Conservation (phyloP, 805 yeast genomes). For the Lachancea meyersii region DNA sequence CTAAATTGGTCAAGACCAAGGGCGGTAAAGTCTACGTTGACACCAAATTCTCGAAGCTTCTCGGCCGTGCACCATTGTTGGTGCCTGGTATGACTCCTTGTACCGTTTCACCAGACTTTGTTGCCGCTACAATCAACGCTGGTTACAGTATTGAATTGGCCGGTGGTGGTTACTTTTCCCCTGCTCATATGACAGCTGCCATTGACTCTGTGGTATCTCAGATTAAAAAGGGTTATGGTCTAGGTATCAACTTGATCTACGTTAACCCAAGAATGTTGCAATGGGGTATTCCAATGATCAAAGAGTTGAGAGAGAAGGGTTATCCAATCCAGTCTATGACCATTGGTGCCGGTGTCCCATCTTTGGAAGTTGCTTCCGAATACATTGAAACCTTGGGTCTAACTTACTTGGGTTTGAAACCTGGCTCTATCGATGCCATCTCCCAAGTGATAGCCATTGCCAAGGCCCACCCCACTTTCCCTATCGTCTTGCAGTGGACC, state of each 20-base stretch:
- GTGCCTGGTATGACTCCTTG: constrained; percentile 99
- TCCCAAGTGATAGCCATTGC: constrained; percentile 84
- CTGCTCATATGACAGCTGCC: constrained; percentile 65
- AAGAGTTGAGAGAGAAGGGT: constrained; percentile 80
- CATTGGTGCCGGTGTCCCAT: constrained; percentile 99
- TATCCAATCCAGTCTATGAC: constrained; percentile 94
- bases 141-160: constrained; percentile 98
- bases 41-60: constrained; percentile 85
- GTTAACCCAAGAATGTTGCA: constrained; percentile 97
- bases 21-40: constrained; percentile 77
- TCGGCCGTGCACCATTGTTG: constrained; percentile 94
- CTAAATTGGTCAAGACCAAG: constrained; percentile 71
- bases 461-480: constrained; percentile 92
- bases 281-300: constrained; percentile 97
- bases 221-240: constrained; percentile 80
- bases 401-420: constrained; percentile 92
- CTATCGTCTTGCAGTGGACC: constrained; percentile 97
- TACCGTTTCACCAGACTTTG: constrained; percentile 90
- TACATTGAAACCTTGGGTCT: constrained; percentile 88
- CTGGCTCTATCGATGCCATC: constrained; percentile 94
- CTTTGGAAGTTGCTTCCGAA: constrained; percentile 93
- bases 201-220: constrained; percentile 62
- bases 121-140: constrained; percentile 88
- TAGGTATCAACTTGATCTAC: constrained; percentile 87
- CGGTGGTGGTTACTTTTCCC: constrained; percentile 95